Evolutionary conservation across 164 flowering plant species (phyloP), one percentile per base, ranked within the genome.

Genomic region (Vitis riparia): DNA sequence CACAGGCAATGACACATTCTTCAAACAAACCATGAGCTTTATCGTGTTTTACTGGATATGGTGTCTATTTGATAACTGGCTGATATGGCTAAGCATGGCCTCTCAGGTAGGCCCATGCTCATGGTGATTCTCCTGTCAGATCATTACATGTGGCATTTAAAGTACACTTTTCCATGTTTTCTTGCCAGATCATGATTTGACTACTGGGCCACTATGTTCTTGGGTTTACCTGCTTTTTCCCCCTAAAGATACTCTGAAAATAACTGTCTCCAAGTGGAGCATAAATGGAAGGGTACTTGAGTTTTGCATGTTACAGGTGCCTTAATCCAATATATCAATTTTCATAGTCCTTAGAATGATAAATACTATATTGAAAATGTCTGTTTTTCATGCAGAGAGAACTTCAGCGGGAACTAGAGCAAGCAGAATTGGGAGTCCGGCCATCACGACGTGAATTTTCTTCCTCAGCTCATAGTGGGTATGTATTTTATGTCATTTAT

Each of bases 381-480:
- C 44, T 37, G 44, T 37, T 37, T 37, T 37, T 37, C 52, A 37
- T 86, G 88, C 59, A 94, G 98, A 90, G 92, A 81, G 98, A 94
- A 69, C 88, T 94, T 70, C 94, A 91, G 76, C 85, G 87, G 59
- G 97, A 94, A 70, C 77, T 91, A 56, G 97, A 94, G 78, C 97
- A 90, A 64, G 83, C 84, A 13, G 98, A 91, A 71, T 87, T 93
- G 69, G 97, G 98, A 73, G n/a, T 81, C 51, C 81, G 91, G 71
- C 65, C 91, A 52, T 83, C 96, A 58, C 74, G 93, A 11, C 86
- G 98, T 59, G 97, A 91, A 30, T 87, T 86, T 75, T 70, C 94
- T 55, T 84, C 96, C 55, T 82, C 92, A 15, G 61, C 83, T 55
- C 83, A 89, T 65, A 84, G 77, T 70, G 76, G 94, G 97, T 90